Evolutionary conservation across 441 rosid species (phyloP).

Genomic region (Hypseocharis bilobata): DNA sequence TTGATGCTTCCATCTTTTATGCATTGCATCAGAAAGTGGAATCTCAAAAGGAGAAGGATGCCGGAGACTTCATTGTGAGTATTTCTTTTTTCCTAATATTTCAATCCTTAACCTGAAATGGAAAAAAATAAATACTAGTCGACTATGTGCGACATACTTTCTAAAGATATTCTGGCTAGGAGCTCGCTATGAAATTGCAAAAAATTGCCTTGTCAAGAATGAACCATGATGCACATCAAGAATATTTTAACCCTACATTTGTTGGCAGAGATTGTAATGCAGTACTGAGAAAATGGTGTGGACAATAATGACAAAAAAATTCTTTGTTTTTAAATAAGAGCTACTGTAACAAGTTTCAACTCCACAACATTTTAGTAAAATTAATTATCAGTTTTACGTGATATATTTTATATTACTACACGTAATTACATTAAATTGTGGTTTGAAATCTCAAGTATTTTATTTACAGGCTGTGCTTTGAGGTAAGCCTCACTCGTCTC

Average conservation of each 20-base stretch:
- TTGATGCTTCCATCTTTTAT: slow-evolving; percentile 53
- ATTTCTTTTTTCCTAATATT: background rate
- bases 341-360: no score
- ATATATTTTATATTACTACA: no score
- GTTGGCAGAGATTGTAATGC: no score
- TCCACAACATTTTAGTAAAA: no score
- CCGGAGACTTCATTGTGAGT: slow-evolving; percentile 45
- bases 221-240: background rate
- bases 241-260: background rate
- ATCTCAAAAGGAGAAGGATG: slow-evolving; percentile 36
- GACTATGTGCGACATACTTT: background rate
- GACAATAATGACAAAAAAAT: no score
- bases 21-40: slow-evolving; percentile 36
- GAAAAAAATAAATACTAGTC: background rate
- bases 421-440: no score
- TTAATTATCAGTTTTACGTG: no score
- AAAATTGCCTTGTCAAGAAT: background rate
- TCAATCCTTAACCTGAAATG: background rate
- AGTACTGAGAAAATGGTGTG: no score
- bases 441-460: no score
- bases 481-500: no score
- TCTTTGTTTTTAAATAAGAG: no score
- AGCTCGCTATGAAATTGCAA: background rate
- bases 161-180: background rate
- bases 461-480: no score